Evolutionary conservation across 1,284 basidiomycete species (phyloP), one percentile per base, ranked within the genome.

Genomic region (Xerocomus minutiporus): DNA sequence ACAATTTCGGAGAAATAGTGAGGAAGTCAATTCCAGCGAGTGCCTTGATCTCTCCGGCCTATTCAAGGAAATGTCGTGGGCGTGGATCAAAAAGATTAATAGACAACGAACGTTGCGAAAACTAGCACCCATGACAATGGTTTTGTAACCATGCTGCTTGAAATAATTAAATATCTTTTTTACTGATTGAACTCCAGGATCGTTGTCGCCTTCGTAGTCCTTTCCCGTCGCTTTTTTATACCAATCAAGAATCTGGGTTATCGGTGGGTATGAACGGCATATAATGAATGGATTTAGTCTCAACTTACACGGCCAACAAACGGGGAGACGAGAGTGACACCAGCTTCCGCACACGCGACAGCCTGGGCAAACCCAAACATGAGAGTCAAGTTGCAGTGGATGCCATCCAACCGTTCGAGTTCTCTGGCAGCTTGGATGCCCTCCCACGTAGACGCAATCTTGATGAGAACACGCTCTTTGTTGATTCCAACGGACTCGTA

Each of bases 371-470:
- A 98, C 62, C 97, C 95, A 77, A 99, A 99, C 62, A 98, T 84
- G 50, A 99, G 87, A 43, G 96, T 99, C 61, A 99, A 80, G 80
- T 99, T 98, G 82, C 94, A 97, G 81, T 98, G 95, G 71, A 99
- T 98, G 61, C 81, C 82, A 34, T 93, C 82, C 65, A 96, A 86
- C 59, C 82, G 72, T 80, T 99, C 96, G 63, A 99, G 88, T 72
- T 96, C 88, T 60, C 91, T 85, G 41, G 96, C 96, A 57, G 96
- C 96, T 74, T 98, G 95, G 75, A 99, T 98, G 74, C 96, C 96
- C 74, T 98, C 95, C 92, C 93, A 99, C 29, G 95, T 97, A 17
- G 95, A 97, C 13, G 95, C 96, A 64, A 99, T 97, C 81, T 99
- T 99, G 85, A 99, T 97, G 62, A 99, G 79, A 54, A 97, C 78